Base-by-base conservation (phyloP, 2,329 filamentous ascomycete species). In the Fusarium tupiense region DNA sequence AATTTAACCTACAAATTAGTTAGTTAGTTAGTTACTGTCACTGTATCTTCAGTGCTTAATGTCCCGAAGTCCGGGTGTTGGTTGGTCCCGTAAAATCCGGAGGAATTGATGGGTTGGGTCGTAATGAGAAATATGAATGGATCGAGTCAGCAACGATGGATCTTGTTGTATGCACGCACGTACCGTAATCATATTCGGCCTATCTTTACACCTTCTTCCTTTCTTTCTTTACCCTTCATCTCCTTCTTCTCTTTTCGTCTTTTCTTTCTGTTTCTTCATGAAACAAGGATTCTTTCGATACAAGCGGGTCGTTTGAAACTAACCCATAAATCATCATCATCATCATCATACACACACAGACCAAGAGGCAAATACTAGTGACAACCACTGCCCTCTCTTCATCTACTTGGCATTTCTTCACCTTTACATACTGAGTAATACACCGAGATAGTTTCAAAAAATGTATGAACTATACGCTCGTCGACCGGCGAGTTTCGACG, bases 401-500 rank as follows among this genome's bases (percentile, higher is more conserved):
- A n/a, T 37, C 29, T 31, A 16, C 29, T 31, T 56, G 6, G 19
- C 26, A 22, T 63, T 56, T 26, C 29, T n/a, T 13, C 6, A 24
- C 38, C 33, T 8, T 19, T 14, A 33, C 14, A 38, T 22, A 47
- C 41, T 12, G 16, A 41, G n/a, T 20, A 20, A 19, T 2, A 16
- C 19, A 19, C 16, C 41, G 14, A 9, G 43, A 14, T 46, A 20
- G 14, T 13, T 10, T 16, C 61, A 57, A 63, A 35, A 35, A 49
- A 67, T 75, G 67, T 49, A 70, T 40, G 64, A 76, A 17, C 19
- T 77, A 38, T 62, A 56, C 52, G 59, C 67, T 54, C 72, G 69
- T 40, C 68, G 72, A 33, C 64, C 63, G 29, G 70, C 69, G 31
- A 71, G 67, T 43, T 81, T 76, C 74, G 70, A 78, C 64, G 69